Base-by-base conservation (phyloP, 768 basidiomycete species). In the Panellus pusillus region DNA sequence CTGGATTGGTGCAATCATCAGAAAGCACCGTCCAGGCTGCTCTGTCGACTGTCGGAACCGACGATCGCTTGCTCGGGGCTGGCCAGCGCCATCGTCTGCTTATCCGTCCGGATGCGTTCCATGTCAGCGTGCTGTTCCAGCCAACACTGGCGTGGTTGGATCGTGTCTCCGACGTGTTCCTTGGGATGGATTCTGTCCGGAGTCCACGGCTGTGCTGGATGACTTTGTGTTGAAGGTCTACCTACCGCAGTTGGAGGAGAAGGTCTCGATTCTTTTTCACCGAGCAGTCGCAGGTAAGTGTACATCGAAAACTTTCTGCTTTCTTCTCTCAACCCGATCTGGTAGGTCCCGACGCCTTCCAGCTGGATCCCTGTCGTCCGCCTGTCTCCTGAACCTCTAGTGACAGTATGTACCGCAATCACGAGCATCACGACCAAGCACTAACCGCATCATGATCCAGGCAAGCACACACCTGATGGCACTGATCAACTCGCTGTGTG, bases 171-270 rank as follows among this genome's bases (percentile, higher is more conserved):
- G 81, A 83, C 20, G 74, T 88, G 24, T 97, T 27, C 93, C 94
- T 2, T 79, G 91, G 87, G 4, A 62, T 81, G 28, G 89, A 91
- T 57, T 78, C 79, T 28, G 79, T 81, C 18, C 76, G 80, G 79
- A 84, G 2, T 85, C 90, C 24, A 87, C 83, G 40, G 75, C 81
- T 17, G 82, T 95, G 11, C 68, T 98, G 54, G 93, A 98, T 55
- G 91, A 97, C 45, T 98, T 99, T 65, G 93, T 99, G 12, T 72
- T 93, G 39, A 90, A 86, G 51, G 89, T 93, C 1, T 98, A 96
- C 72, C 72, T 98, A 42, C 96, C 96, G 0, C 95, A 97, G 68
- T 70, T 99, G 54, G 95, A 98, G 67, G 95, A 98, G 66, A 94
- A 93, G 67, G 92, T 96, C 44, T 86, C 89, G 1, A 76, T 81